phyloP scores from a whole-genome alignment of 2,329 filamentous ascomycete genomes.

The Stromatinia cepivora region DNA sequence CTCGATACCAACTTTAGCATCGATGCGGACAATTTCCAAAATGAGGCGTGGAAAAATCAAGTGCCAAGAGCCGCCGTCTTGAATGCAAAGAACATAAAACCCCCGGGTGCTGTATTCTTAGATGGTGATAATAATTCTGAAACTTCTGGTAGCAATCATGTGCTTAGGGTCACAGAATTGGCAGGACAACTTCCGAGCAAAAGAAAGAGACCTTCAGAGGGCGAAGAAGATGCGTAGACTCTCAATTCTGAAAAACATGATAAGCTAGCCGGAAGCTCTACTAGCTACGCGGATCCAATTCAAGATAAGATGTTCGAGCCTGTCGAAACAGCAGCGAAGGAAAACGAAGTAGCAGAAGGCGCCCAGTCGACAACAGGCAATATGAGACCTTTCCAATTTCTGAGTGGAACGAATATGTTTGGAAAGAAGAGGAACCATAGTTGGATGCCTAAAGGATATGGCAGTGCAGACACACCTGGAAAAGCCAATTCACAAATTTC shows the following conservation, averaged over 20 bases:
- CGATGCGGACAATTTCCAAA: not conserved
- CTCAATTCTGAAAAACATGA: too few species aligned
- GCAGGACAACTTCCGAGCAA: not conserved
- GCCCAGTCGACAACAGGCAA: too few species aligned
- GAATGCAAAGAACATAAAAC: too few species aligned
- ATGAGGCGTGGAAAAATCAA: not conserved
- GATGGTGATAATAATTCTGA: not conserved
- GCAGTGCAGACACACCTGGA: fast-evolving
- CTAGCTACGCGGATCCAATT: not conserved
- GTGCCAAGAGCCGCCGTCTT: too few species aligned
- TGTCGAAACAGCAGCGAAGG: not conserved
- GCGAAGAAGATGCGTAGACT: not conserved
- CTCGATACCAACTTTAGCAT: not conserved
- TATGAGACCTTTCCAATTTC: not conserved
- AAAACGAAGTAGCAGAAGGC: not conserved
- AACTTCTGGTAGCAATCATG: not conserved
- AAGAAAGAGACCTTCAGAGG: not conserved
- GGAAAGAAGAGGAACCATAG: not conserved
- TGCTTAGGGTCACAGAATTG: not conserved
- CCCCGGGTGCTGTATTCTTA: too few species aligned
- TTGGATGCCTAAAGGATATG: not conserved
- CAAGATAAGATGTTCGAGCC: not conserved
- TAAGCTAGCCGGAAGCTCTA: not conserved
- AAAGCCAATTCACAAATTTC: not conserved
- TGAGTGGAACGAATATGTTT: too few species aligned